A percentile compares a stretch with the other conserved stretches of the same genome.
Evolutionary conservation across 1,284 basidiomycete genomes (phyloP).

Genomic region (Agaricales sp.): DNA sequence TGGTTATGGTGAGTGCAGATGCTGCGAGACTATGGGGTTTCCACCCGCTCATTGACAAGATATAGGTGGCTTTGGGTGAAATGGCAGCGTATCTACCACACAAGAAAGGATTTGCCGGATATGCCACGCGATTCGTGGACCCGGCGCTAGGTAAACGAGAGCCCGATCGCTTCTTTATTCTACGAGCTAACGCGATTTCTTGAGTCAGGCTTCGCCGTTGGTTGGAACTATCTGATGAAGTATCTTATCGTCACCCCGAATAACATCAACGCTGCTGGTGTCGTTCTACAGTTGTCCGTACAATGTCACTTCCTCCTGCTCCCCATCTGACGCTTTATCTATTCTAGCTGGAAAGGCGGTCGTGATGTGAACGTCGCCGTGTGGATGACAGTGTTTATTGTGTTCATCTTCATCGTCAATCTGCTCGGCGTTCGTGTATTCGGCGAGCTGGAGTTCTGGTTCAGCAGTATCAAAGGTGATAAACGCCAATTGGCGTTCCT

Average conservation of each 20-base stretch:
- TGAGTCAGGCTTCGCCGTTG: conserved; percentile 32
- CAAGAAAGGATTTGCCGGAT: conserved; percentile 44
- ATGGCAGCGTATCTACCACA: conserved; percentile 48
- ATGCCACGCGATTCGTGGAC: conserved; percentile 41
- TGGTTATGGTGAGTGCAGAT: conserved; percentile 31
- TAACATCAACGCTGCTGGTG: conserved; percentile 47
- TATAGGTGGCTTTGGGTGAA: conserved; percentile 30
- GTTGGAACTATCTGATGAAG: conserved; percentile 41
- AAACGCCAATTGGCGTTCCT: not conserved
- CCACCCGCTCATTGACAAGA: no score
- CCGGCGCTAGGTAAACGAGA: conserved; percentile 38
- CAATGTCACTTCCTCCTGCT: not conserved
- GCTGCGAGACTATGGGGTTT: no score
- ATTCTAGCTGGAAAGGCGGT: conserved; percentile 40
- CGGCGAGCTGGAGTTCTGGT: conserved; percentile 56
- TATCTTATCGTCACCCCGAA: conserved; percentile 39
- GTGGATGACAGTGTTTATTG: conserved; percentile 20
- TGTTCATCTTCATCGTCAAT: conserved; percentile 29
- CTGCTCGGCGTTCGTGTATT: conserved; percentile 39
- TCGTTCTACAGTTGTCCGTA: conserved; percentile 37
- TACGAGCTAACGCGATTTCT: no score
- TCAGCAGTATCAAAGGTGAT: conserved; percentile 37
- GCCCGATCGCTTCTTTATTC: no score
- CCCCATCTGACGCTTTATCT: not conserved
- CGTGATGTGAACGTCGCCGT: conserved; percentile 50